Evolutionary conservation across 805 yeast species (phyloP), one percentile per base, ranked within the genome.

Genomic region (Sugiyamaella floridensis): DNA sequence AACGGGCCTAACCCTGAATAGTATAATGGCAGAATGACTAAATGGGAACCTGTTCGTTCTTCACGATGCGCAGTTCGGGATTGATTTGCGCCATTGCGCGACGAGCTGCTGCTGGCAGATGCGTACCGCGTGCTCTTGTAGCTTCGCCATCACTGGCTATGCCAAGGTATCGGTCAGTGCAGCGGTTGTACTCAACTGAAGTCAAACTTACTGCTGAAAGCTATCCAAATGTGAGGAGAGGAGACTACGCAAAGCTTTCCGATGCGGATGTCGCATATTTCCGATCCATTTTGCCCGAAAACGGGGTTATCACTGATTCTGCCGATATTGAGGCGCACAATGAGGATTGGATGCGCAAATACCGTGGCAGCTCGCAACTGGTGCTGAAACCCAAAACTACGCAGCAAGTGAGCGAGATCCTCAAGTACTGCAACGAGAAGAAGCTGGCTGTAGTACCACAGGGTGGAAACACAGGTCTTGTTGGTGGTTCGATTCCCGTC

Each of bases 401-500:
- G 1, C 81, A 84, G 56, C 90, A 90, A 67, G 83, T 92, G 15
- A 76, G 90, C 1, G 64, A 80, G 60, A 87, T 92, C 56, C 65
- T 92, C 64, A 81, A 80, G 66, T 85, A 89, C 70, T 88, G 96
- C 73, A 85, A 86, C 64, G 86, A 83, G 29, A 70, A 81, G 47
- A 79, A 77, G 55, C 69, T 90, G 28, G 96, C 97, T 0, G 81
- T 90, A 47, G 96, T 89, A 9, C 97, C 98, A 14, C 97, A 92
- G 71, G 97, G 97, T 65, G 98, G 98, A 60, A 90, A 92, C 70
- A 92, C 97, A 1, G 97, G 97, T 26, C 76, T 90, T 45, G 98
- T 90, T 43, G 98, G 97, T 58, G 98, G 97, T 4, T 85, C 96
- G 4, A 80, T 83, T 16, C 97, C 97, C 0, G 83, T 90, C 0